A percentile compares a stretch with the other conserved stretches of the same genome.
Conservation (phyloP, 352 stramenopile species). For the Phytophthora cajani region DNA sequence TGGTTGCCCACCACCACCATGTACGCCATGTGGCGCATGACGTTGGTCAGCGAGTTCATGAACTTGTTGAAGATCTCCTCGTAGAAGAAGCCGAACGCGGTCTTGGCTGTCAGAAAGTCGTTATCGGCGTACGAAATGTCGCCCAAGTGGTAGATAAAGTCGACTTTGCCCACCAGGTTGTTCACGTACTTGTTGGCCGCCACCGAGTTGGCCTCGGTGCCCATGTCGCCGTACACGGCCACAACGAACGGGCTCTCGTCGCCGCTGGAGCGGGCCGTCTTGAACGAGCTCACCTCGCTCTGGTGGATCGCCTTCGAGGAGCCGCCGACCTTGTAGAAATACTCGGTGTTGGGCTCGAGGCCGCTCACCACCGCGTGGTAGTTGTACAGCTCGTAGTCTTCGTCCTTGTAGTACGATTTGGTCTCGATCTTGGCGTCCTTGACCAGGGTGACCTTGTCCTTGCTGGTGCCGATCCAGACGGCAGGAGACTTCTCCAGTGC, state of each 20-base stretch:
- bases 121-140: slow-evolving; percentile 61
- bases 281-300: slow-evolving; percentile 46
- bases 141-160: slow-evolving; percentile 53
- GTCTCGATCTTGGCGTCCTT: slow-evolving; percentile 32
- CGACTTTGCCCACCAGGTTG: slow-evolving; percentile 29
- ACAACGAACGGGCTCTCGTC: slow-evolving; percentile 41
- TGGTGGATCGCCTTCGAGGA: slow-evolving; percentile 19
- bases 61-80: slow-evolving; percentile 70
- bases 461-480: slow-evolving; percentile 47
- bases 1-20: slow-evolving; percentile 80
- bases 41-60: slow-evolving; percentile 61
- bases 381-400: slow-evolving; percentile 49
- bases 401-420: slow-evolving; percentile 50
- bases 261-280: slow-evolving; percentile 41
- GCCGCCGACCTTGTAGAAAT: slow-evolving; percentile 42
- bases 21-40: slow-evolving; percentile 62
- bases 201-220: slow-evolving; percentile 41
- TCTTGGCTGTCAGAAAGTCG: slow-evolving; percentile 33
- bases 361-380: slow-evolving; percentile 34
- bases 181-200: slow-evolving; percentile 39
- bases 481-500: slow-evolving; percentile 30
- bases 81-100: slow-evolving; percentile 46
- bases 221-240: slow-evolving; percentile 51
- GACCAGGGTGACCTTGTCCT: slow-evolving; percentile 20
- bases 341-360: slow-evolving; percentile 31